Conservation (phyloP, 2,329 filamentous ascomycete species). For the Penicillium olsonii region DNA sequence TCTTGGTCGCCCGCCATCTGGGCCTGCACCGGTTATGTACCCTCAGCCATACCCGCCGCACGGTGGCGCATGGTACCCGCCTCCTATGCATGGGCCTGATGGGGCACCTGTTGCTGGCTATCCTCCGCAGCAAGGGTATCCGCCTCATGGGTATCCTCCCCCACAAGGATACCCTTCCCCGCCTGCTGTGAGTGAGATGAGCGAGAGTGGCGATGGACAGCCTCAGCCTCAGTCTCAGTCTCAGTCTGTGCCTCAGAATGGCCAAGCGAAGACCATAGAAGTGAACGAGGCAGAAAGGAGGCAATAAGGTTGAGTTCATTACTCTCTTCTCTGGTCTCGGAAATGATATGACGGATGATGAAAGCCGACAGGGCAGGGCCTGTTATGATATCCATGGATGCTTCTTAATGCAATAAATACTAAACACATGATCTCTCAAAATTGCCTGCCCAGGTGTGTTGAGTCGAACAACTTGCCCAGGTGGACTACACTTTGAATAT, state of each 20-base stretch:
- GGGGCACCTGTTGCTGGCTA: constrained; percentile 8
- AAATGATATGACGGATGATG: too few species aligned
- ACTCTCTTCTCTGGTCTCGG: too few species aligned
- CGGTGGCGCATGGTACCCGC: constrained; percentile 3
- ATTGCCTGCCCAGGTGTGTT: too few species aligned
- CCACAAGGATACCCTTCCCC: not conserved
- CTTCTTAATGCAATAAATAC: too few species aligned
- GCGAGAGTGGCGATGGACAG: constrained; percentile 1
- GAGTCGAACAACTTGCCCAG: too few species aligned
- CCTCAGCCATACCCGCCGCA: constrained; percentile 5
- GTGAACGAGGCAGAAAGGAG: not conserved
- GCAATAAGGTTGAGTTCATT: too few species aligned
- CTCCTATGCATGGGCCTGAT: constrained; percentile 1
- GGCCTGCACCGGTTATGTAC: not conserved
- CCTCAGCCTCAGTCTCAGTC: not conserved
- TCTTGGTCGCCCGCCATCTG: not conserved
- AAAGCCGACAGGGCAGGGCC: too few species aligned
- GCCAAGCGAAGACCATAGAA: not conserved
- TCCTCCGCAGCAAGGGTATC: constrained; percentile 1
- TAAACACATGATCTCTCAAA: too few species aligned
- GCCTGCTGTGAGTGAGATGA: constrained; percentile 7
- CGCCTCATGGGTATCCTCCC: not conserved
- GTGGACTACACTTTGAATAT: too few species aligned
- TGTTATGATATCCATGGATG: too few species aligned
- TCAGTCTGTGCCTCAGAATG: not conserved